A percentile compares a stretch with the other conserved stretches of the same genome.
phyloP scores from a whole-genome alignment of 208 protist genomes.

The Crithidia thermophila region DNA sequence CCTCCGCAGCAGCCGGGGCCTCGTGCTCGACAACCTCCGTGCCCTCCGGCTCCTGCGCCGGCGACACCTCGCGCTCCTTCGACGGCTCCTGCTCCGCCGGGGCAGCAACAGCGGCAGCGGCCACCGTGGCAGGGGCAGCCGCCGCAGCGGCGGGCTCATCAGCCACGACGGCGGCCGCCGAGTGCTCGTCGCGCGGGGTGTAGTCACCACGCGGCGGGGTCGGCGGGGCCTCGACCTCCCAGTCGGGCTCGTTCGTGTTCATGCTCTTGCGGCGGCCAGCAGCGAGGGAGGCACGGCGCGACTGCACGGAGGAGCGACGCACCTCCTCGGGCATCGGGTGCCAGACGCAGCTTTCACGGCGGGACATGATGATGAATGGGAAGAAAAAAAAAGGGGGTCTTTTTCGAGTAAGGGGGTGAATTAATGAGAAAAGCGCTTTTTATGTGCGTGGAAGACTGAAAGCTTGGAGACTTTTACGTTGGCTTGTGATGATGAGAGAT shows the following conservation, averaged over 20 bases:
- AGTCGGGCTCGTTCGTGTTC: constrained; percentile 37
- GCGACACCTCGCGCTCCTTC: not conserved
- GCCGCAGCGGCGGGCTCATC: not conserved
- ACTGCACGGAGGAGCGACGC: constrained; percentile 47
- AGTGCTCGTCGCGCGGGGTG: constrained; percentile 25
- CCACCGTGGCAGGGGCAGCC: not conserved
- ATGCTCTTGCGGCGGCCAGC: constrained; percentile 41
- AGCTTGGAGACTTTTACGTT: too few species aligned
- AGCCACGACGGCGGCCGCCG: not conserved
- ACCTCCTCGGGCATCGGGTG: constrained; percentile 70
- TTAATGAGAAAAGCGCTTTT: too few species aligned
- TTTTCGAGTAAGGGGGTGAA: too few species aligned
- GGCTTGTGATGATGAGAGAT: too few species aligned
- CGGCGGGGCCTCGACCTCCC: constrained; percentile 49
- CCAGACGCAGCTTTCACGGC: constrained; percentile 57
- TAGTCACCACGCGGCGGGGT: constrained; percentile 30
- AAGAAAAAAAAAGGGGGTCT: not conserved
- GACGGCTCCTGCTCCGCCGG: not conserved
- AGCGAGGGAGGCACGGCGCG: constrained; percentile 49
- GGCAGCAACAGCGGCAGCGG: not conserved
- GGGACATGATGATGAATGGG: constrained; percentile 33
- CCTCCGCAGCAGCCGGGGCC: not conserved
- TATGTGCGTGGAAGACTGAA: too few species aligned
- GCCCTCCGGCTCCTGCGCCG: not conserved
- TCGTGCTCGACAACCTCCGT: not conserved